phyloP scores from a whole-genome alignment of 768 basidiomycete genomes.

The Phaeolepiota aurea region DNA sequence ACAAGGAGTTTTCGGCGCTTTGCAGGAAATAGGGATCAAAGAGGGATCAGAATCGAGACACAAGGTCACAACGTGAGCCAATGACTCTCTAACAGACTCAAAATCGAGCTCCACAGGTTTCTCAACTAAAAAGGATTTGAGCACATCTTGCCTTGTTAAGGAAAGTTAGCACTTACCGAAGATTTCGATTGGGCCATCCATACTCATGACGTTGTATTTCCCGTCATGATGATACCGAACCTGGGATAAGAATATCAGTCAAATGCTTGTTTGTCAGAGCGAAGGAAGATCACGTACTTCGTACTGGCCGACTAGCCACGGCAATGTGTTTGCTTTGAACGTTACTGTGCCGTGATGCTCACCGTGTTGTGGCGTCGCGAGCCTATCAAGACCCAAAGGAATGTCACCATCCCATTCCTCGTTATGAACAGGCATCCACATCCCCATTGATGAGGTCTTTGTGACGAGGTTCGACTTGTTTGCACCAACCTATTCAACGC shows the following conservation, averaged over 20 bases:
- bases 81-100: constrained; percentile 49
- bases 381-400: constrained; percentile 40
- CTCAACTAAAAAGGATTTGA: constrained; percentile 41
- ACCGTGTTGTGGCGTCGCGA: constrained; percentile 27
- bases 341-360: constrained; percentile 55
- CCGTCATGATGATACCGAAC: constrained; percentile 93
- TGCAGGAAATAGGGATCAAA: constrained; percentile 67
- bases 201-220: constrained; percentile 91
- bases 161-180: constrained; percentile 50
- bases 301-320: constrained; percentile 81
- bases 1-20: constrained; percentile 19
- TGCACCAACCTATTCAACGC: constrained; percentile 59
- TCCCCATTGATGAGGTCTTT: constrained; percentile 74
- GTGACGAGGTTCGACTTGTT: constrained; percentile 82
- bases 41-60: constrained; percentile 84
- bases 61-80: constrained; percentile 74
- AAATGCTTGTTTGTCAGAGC: no score
- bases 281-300: constrained; percentile 44
- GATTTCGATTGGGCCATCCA: constrained; percentile 82
- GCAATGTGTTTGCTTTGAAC: constrained; percentile 73
- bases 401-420: constrained; percentile 92
- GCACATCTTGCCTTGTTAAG: background rate
- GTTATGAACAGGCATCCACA: constrained; percentile 88
- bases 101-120: constrained; percentile 60
- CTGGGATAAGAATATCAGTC: constrained; percentile 20